Base-by-base conservation (phyloP, 2,329 filamentous ascomycete species). In the Diplodia corticola region DNA sequence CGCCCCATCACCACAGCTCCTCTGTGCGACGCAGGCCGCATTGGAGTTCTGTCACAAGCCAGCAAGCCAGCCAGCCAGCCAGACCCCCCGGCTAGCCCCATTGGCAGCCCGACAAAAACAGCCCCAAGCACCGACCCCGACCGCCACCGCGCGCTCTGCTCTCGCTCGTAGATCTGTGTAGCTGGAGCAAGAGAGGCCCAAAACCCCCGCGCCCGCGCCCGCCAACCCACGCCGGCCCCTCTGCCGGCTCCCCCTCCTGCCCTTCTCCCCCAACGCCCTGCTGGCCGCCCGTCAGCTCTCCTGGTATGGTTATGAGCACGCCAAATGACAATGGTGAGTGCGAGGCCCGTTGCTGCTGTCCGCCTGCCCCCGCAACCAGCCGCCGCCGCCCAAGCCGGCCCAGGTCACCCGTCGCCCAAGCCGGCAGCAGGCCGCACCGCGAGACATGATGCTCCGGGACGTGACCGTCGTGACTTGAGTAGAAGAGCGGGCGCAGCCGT, bases 311-410 rank as follows among this genome's bases (percentile, higher is more conserved):
- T 74, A 78, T 78, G 76, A 78, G 74, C 75, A 73, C 71, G 75
- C 75, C 73, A 77, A 74, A 73, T 70, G 75, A 77, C 70, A 70
- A 77, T 77, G 76, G 76, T 78, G 74, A 75, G 75, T 63, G 37
- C 37, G 35, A 28, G 30, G 57, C 40, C 59, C 65, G 28, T 51
- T 46, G 40, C 48, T 55, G 64, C 44, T 55, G 24, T 30, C 24
- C 51, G 51, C 51, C 51, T 54, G 51, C 51, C n/a, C 20, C 50
- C 33, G 63, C 35, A 37, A 24, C 35, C 63, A 6, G 48, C 48
- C 55, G 24, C 37, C 26, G 55, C 54, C n/a, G 22, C 24, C 35
- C n/a, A n/a, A n/a, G 15, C 54, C 48, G 40, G 55, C 40, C 44
- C 44, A 50, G 26, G 40, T 61, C 51, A 60, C 63, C 63, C 40